phyloP scores from a whole-genome alignment of 352 stramenopile species.

The Globisporangium viniferum region DNA sequence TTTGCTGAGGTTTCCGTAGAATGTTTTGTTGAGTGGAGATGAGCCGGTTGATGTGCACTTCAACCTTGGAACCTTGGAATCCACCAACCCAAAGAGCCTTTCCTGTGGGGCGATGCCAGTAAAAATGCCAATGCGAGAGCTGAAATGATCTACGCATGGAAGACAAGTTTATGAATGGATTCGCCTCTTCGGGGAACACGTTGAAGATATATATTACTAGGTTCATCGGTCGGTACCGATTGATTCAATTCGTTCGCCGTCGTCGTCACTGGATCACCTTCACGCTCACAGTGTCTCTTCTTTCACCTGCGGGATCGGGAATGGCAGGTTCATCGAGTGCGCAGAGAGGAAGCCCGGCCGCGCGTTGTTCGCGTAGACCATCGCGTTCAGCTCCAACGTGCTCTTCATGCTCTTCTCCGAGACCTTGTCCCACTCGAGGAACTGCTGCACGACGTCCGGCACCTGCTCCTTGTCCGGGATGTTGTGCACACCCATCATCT shows the following conservation, averaged over 20 bases:
- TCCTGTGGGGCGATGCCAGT: neutral
- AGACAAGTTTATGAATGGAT: too few relatives aligned
- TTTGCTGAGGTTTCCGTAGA: neutral
- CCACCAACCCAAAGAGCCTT: too few relatives aligned
- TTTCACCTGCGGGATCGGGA: constrained; percentile 24
- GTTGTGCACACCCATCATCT: constrained; percentile 48
- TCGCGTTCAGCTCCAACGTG: constrained; percentile 31
- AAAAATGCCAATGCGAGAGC: neutral
- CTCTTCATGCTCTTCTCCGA: constrained; percentile 59
- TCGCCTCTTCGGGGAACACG: neutral
- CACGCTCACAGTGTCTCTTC: constrained; percentile 12
- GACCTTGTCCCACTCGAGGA: constrained; percentile 54
- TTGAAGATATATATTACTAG: constrained; percentile 7
- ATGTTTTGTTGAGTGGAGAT: neutral
- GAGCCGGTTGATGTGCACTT: neutral
- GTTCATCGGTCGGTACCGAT: neutral
- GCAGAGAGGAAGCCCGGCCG: constrained; percentile 38
- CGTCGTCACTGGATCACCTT: neutral
- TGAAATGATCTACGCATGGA: neutral
- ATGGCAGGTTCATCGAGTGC: constrained; percentile 71
- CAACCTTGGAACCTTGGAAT: neutral
- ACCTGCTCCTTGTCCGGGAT: constrained; percentile 39
- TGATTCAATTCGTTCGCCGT: neutral
- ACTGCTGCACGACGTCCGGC: constrained; percentile 44
- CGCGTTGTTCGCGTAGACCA: constrained; percentile 24